Base-by-base conservation (phyloP, 768 basidiomycete genomes). In the Mrakia frigida region DNA sequence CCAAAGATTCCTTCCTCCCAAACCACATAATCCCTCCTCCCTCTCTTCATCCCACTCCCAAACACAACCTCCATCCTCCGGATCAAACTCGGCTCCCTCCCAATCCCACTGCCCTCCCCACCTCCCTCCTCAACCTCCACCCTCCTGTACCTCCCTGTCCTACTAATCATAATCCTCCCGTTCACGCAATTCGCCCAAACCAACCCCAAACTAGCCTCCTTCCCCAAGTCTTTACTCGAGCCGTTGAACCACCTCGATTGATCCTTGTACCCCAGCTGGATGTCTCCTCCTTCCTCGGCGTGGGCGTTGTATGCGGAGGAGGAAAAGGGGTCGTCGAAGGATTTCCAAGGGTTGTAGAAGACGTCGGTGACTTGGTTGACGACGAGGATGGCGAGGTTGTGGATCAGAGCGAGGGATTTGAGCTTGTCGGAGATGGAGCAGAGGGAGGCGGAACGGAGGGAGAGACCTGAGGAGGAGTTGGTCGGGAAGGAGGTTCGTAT, bases 111-210 rank as follows among this genome's bases (percentile, higher is more conserved):
- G 33, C 6, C 37, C 79, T 75, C 87, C 84, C 39, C 86, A 84
- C 25, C 87, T 85, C 33, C 81, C 79, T 23, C 81, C 46, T 50
- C 72, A n/a, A 41, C 39, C 13, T 85, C 83, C 37, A 91, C 81
- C 76, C 89, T 86, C 65, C 88, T 86, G 75, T 90, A 86, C 77
- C 92, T 86, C 14, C 87, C 88, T 0, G 94, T 94, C 41, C 92
- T 88, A 61, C 87, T 88, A 71, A 97, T 87, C 86, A 96, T 90
- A 65, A 98, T 87, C 33, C 96, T 88, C 6, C 87, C 87, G 79
- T 96, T 95, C 75, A 98, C 86, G 80, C 93, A 91, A 82, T 96
- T 98, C 23, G 95, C 91, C 96, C 96, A 98, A 13, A 89, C 90
- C 70, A 97, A 88, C 3, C 95, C 95, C 2, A 98, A 85, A 53